phyloP scores from a whole-genome alignment of 2,329 filamentous ascomycete genomes.

The Aspergillus hiratsukae region DNA sequence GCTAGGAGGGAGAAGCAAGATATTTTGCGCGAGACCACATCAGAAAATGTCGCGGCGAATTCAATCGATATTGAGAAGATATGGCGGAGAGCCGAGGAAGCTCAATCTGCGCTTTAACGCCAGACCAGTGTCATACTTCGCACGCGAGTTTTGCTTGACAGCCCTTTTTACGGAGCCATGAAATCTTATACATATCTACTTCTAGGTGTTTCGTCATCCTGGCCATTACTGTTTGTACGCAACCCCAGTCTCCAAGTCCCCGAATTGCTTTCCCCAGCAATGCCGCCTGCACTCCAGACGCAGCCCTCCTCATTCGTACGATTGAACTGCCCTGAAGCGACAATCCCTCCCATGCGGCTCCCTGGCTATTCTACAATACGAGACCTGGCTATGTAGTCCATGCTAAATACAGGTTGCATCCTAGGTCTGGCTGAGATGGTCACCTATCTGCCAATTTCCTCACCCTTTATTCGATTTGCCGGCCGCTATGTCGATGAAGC shows the following conservation, averaged over 20 bases:
- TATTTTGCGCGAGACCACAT: too few relatives aligned
- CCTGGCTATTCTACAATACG: not conserved
- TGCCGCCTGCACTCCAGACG: constrained; percentile 9
- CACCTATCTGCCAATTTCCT: constrained; percentile 46
- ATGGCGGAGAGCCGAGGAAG: not conserved
- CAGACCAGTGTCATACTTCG: constrained; percentile 1
- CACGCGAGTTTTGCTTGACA: constrained; percentile 7
- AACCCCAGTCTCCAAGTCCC: constrained; percentile 5
- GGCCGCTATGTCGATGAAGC: constrained; percentile 47
- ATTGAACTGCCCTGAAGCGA: constrained; percentile 8
- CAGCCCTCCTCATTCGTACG: constrained; percentile 1
- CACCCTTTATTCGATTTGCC: constrained; percentile 45
- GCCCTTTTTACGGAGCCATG: constrained; percentile 5
- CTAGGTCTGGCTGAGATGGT: constrained; percentile 48
- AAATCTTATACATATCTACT: constrained; percentile 29
- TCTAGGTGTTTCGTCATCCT: constrained; percentile 44
- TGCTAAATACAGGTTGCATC: constrained; percentile 19
- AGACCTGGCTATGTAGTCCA: constrained; percentile 5
- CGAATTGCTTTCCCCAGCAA: constrained; percentile 3
- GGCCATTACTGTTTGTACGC: constrained; percentile 44
- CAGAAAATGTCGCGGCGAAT: not conserved
- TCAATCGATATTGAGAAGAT: not conserved
- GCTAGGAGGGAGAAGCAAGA: not conserved
- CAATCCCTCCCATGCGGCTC: constrained; percentile 1
- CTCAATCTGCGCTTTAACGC: not conserved